Percentiles rank a stretch among this genome's conserved stretches.
phyloP scores from a whole-genome alignment of 192 early-diverging fungal genomes.

The Coemansia sp. region DNA sequence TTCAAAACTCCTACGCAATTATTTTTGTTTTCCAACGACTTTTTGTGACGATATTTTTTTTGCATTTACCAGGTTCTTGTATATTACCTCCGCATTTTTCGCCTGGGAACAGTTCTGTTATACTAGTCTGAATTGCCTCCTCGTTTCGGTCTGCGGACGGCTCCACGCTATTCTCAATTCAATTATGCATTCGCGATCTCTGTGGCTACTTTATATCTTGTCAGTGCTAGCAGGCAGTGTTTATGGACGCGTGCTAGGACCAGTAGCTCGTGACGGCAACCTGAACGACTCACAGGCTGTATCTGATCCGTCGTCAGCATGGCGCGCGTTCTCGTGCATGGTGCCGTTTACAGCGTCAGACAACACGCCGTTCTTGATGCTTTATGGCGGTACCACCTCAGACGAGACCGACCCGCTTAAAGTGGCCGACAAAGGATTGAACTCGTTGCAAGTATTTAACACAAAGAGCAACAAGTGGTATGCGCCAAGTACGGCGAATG shows the following conservation, averaged over 20 bases:
- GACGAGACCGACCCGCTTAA: constrained; percentile 27
- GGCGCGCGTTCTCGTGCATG: constrained; percentile 52
- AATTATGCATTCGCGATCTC: not conserved
- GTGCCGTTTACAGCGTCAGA: constrained; percentile 45
- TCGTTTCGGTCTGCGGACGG: not conserved
- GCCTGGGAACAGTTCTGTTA: not conserved
- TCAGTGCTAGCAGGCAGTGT: not conserved
- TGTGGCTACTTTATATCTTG: not conserved
- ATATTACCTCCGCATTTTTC: not conserved
- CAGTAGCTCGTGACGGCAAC: constrained; percentile 32
- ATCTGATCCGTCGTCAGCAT: constrained; percentile 30
- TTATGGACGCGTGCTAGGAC: not conserved
- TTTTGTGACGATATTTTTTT: not conserved
- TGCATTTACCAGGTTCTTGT: not conserved
- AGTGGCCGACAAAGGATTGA: constrained; percentile 26
- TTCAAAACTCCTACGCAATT: too few species aligned
- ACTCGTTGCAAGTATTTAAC: constrained; percentile 44
- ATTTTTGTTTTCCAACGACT: not conserved
- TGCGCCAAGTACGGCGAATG: constrained; percentile 39
- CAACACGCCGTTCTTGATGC: constrained; percentile 40
- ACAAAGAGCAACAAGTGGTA: constrained; percentile 46
- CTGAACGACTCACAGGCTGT: constrained; percentile 33
- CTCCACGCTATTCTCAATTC: not conserved
- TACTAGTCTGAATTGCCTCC: not conserved
- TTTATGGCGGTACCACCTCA: constrained; percentile 52